These are phyloP conservation scores for Acacia pycnantha DNA, from an alignment of 331 rosid genomes.

Conservation along the genomic window DNA sequence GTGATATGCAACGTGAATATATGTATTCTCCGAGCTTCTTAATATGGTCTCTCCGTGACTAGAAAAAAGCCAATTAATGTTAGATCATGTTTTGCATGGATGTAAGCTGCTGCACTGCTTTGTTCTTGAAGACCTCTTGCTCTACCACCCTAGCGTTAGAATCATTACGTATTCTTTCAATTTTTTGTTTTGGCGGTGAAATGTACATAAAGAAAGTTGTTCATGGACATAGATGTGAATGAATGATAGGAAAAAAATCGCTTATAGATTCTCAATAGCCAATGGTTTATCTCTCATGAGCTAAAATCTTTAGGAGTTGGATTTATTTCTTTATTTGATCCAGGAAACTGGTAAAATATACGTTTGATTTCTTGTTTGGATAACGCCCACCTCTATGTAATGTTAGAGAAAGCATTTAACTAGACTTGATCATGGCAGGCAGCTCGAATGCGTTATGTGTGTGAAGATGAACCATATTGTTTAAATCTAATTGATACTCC, in stretches of 20 bases:
- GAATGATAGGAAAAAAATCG: background rate
- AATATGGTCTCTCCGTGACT: background rate
- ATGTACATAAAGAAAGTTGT: background rate
- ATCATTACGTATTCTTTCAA: background rate
- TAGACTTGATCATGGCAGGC: constrained; percentile 54
- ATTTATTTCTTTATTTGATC: constrained; percentile 2
- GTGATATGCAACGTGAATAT: background rate
- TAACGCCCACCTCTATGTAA: background rate
- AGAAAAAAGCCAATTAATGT: background rate
- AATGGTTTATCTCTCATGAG: background rate
- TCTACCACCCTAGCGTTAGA: background rate
- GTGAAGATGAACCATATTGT: constrained; percentile 65
- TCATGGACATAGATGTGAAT: background rate
- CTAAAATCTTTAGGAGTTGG: background rate
- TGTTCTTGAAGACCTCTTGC: background rate
- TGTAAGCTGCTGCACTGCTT: background rate
- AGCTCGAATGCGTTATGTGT: constrained; percentile 82
- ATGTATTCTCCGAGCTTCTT: background rate
- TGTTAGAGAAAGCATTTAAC: constrained; percentile 21
- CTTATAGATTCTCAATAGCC: background rate
- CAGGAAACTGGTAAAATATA: background rate
- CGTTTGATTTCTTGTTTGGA: background rate
- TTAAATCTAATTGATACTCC: constrained; percentile 87
- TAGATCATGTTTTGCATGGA: background rate
- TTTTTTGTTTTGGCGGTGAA: background rate